phyloP scores from a whole-genome alignment of 108 stramenopile genomes.

The Craspedostauros australis region DNA sequence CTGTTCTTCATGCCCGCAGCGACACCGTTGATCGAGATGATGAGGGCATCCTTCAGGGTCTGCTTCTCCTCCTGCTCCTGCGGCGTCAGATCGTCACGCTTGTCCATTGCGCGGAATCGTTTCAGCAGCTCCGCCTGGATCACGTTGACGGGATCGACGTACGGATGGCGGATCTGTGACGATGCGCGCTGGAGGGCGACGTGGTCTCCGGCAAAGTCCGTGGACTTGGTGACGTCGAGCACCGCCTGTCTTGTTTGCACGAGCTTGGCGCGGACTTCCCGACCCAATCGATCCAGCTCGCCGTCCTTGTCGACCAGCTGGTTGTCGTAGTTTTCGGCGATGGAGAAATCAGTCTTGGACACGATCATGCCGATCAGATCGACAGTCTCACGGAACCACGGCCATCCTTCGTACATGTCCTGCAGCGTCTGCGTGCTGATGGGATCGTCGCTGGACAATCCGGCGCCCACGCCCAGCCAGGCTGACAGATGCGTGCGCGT shows the following conservation, averaged over 20 bases:
- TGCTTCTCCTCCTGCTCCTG: slow-evolving; percentile 65
- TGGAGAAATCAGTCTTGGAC: slow-evolving; percentile 89
- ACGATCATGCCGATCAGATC: slow-evolving; percentile 94
- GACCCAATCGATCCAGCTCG: slow-evolving; percentile 61
- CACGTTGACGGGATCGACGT: slow-evolving; percentile 96
- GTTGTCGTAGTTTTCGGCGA: slow-evolving; percentile 89
- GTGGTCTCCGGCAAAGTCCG: slow-evolving; percentile 75
- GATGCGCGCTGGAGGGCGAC: slow-evolving; percentile 82
- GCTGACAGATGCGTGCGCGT: slow-evolving; percentile 92
- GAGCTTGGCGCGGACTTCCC: slow-evolving; percentile 74
- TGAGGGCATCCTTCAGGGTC: slow-evolving; percentile 72
- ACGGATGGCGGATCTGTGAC: slow-evolving; percentile 84
- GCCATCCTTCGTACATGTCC: slow-evolving; percentile 94
- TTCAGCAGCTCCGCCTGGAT: slow-evolving; percentile 92
- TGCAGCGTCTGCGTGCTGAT: slow-evolving; percentile 48
- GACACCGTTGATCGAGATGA: slow-evolving; percentile 92
- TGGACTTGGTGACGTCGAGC: slow-evolving; percentile 72
- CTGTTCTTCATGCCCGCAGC: slow-evolving; percentile 97
- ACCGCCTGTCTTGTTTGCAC: slow-evolving; percentile 79
- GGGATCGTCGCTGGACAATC: slow-evolving; percentile 47
- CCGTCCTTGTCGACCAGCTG: slow-evolving; percentile 66
- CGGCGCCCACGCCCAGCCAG: slow-evolving; percentile 95
- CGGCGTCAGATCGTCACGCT: slow-evolving; percentile 25
- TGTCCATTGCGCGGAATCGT: slow-evolving; percentile 59
- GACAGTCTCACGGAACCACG: slow-evolving; percentile 90